phyloP scores from a whole-genome alignment of 306 rosid species.

The Fragaria vesca region DNA sequence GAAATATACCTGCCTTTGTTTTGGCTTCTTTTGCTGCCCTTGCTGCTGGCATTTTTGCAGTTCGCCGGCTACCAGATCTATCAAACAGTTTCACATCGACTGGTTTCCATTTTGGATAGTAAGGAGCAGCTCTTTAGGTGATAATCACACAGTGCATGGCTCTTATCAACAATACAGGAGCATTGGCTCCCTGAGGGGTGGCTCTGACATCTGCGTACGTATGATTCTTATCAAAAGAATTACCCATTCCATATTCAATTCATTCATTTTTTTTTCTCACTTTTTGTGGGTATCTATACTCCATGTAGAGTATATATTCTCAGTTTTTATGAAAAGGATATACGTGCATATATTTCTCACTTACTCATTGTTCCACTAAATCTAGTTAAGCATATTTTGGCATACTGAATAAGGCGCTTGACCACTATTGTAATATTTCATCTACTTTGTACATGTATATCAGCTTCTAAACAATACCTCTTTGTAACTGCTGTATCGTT shows the following conservation, averaged over 20 bases:
- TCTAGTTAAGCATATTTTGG: background rate
- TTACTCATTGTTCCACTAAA: background rate
- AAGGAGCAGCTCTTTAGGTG: constrained; percentile 14
- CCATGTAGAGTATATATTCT: constrained; percentile 40
- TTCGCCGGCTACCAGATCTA: constrained; percentile 61
- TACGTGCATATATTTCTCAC: constrained; percentile 26
- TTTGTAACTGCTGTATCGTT: background rate
- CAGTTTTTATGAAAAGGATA: constrained; percentile 30
- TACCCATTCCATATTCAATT: constrained; percentile 49
- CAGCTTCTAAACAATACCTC: background rate
- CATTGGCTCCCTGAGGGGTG: constrained; percentile 28
- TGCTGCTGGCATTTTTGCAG: constrained; percentile 69
- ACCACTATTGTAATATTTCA: background rate
- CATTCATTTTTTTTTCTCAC: constrained; percentile 48
- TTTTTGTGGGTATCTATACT: constrained; percentile 41
- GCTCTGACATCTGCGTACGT: constrained; percentile 22
- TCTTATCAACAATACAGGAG: constrained; percentile 28
- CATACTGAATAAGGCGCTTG: background rate
- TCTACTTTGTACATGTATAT: background rate
- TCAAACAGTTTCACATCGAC: constrained; percentile 51
- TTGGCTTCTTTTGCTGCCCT: constrained; percentile 77
- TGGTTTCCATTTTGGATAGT: constrained; percentile 75
- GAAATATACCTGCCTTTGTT: constrained; percentile 88
- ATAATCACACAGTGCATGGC: constrained; percentile 27
- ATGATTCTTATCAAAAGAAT: constrained; percentile 33